Evolutionary conservation across 305 asterid genomes (phyloP), one percentile per base, ranked within the genome.

Genomic region (Lippia alba): DNA sequence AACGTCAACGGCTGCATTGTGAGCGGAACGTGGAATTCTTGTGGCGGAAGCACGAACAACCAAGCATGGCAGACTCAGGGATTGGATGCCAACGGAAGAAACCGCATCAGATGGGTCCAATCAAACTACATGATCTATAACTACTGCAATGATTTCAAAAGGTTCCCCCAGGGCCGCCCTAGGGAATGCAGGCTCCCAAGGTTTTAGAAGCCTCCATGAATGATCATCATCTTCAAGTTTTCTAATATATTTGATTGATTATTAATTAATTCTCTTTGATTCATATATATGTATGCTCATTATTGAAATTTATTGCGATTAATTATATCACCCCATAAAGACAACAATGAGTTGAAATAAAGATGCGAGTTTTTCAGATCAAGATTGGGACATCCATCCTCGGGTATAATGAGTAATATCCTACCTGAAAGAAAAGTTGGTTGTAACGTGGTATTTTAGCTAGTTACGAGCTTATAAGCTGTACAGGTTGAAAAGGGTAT

Each of bases 161-260:
- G 94, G 67, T 90, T 87, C 60, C 89, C 92, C 0, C 45, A 44
- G 12, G 89, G 94, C 0, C 75, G 73, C 24, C 92, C 89, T 0
- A 72, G 12, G 71, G 83, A 81, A 57, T 81, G 86, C 83, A 51
- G 11, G 12, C 81, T 81, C 44, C 76, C 86, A 4, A 72, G 73
- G 70, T 78, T 78, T 63, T 78, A 66, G 73, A 34, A 15, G 67
- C 17, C 18, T 5, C 34, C 49, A 50, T 50, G 11, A 32, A 18
- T 63, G 41, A 30, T 40, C 39, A 15, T 6, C 14, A 30, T 16
- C n/a, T 12, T 56, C 51, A 6, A 3, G 4, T 5, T 61, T 36
- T 18, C 0, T 12, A 5, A 1, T 6, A 53, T 60, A 4, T 12
- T 40, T 65, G 10, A 8, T 32, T 39, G 45, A 39, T 44, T 3